phyloP scores from a whole-genome alignment of 2,329 filamentous ascomycete genomes.

The Botryotinia globosa region DNA sequence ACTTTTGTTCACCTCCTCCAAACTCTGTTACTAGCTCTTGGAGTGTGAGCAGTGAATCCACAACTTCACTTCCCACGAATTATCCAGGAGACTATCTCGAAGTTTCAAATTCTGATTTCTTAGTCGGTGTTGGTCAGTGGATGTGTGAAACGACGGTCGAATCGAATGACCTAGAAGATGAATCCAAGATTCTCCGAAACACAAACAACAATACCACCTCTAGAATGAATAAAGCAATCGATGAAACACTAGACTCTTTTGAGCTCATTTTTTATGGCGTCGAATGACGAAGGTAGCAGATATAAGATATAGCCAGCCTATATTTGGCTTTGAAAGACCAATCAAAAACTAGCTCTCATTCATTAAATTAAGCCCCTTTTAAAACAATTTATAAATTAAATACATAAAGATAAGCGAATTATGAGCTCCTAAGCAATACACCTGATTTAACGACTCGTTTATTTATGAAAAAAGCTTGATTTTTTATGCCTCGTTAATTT shows the following conservation, averaged over 20 bases:
- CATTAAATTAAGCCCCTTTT: too few relatives aligned
- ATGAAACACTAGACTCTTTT: neutral
- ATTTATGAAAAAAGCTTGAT: too few relatives aligned
- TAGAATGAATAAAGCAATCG: neutral
- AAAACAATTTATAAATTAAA: too few relatives aligned
- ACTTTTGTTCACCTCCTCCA: neutral
- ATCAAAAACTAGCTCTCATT: too few relatives aligned
- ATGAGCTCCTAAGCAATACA: too few relatives aligned
- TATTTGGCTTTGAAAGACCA: too few relatives aligned
- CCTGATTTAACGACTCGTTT: too few relatives aligned
- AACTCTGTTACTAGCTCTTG: neutral
- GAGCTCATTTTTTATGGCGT: neutral
- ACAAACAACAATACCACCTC: neutral
- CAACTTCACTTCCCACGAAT: neutral
- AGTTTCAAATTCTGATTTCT: neutral
- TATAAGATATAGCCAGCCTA: neutral
- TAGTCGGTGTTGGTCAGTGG: conserved; percentile 1
- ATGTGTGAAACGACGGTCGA: neutral
- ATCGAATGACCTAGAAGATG: neutral
- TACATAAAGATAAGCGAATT: too few relatives aligned
- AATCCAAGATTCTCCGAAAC: neutral
- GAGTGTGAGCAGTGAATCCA: neutral
- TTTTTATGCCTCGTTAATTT: too few relatives aligned
- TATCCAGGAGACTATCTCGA: neutral
- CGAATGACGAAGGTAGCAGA: neutral